Conservation (phyloP, 2,329 filamentous ascomycete species). For the Xylaria sp. region DNA sequence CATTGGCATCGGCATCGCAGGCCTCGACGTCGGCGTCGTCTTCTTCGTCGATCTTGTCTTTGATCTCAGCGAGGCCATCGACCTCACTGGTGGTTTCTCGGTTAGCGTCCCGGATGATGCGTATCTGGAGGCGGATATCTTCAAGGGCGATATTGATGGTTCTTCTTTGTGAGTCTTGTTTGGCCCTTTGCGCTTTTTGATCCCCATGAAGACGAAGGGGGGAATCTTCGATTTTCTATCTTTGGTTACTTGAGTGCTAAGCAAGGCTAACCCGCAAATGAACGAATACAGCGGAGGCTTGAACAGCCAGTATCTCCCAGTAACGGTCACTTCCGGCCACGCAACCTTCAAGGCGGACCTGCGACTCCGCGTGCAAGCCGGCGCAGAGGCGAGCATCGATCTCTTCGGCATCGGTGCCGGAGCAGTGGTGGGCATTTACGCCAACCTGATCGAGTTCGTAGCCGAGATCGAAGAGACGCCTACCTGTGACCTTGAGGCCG, state of each 20-base stretch:
- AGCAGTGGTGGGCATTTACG: conserved; percentile 33
- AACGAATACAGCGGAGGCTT: conserved; percentile 24
- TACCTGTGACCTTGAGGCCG: conserved; percentile 31
- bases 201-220: not conserved
- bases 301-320: conserved; percentile 30
- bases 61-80: conserved; percentile 25
- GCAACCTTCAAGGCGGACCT: conserved; percentile 36
- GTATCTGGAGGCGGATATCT: conserved; percentile 30
- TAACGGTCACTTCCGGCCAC: conserved; percentile 25
- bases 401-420: conserved; percentile 35
- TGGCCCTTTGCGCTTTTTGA: not conserved
- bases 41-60: conserved; percentile 35
- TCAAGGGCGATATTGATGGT: conserved; percentile 33
- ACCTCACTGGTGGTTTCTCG: conserved; percentile 31
- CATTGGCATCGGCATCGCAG: conserved; percentile 32
- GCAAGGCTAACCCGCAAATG: not conserved
- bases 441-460: conserved; percentile 34
- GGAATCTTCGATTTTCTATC: not conserved
- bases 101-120: conserved; percentile 28
- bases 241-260: not conserved
- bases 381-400: conserved; percentile 28
- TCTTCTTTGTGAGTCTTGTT: conserved; percentile 28
- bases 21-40: conserved; percentile 36
- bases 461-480: conserved; percentile 33
- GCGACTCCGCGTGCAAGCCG: conserved; percentile 35